Conservation (phyloP, 129 eudicot genomes). For the Smallanthus sonchifolius region DNA sequence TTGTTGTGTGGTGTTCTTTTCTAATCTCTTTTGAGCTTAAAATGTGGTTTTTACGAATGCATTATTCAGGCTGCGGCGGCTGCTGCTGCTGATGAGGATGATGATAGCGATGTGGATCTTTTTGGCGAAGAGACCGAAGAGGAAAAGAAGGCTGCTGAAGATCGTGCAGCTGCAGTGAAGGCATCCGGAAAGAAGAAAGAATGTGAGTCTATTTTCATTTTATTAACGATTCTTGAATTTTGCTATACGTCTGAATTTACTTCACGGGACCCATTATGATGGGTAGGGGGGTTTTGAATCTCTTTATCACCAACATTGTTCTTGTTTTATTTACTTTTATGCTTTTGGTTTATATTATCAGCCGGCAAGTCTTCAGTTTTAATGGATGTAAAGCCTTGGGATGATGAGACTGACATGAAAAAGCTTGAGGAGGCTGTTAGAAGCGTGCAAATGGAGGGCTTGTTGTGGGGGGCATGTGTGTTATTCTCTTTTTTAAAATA, state of each 20-base stretch:
- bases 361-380: conserved; percentile 64
- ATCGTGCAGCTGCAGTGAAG: conserved; percentile 77
- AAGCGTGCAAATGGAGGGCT: conserved; percentile 36
- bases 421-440: conserved; percentile 44
- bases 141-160: conserved; percentile 94
- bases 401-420: conserved; percentile 38
- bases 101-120: conserved; percentile 82
- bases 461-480: conserved; percentile 44
- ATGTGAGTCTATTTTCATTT: conserved; percentile 41
- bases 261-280: no score
- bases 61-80: conserved; percentile 62
- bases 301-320: background rate
- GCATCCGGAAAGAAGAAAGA: conserved; percentile 94
- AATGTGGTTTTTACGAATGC: background rate
- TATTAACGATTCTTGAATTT: background rate
- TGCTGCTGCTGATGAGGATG: conserved; percentile 62
- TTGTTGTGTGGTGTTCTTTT: background rate
- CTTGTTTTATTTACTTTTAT: conserved; percentile 3
- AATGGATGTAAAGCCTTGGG: conserved; percentile 39
- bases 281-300: no score
- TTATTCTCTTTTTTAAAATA: conserved; percentile 28
- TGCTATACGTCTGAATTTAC: background rate
- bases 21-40: background rate
- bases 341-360: conserved; percentile 18
- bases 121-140: conserved; percentile 98